Base-by-base conservation (phyloP, 2,329 filamentous ascomycete species). In the Elsinoe necatrix region DNA sequence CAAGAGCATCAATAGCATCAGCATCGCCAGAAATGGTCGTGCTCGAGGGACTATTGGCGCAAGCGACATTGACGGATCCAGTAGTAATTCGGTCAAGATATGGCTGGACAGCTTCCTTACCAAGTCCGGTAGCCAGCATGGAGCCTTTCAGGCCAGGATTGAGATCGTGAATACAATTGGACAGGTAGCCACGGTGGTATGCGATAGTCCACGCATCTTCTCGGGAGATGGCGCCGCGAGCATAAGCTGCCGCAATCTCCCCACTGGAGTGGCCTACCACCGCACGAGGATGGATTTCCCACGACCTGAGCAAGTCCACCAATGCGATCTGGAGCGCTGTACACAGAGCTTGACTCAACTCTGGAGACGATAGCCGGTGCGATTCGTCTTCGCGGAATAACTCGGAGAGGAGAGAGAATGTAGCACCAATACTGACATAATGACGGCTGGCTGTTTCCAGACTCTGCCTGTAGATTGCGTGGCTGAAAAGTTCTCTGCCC, bases 261-360 rank as follows among this genome's bases (percentile, higher is more conserved):
- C 68, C 68, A n/a, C 48, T 60, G 2, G 63, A 66, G 55, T 70
- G 68, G 3, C 68, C 68, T 25, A 65, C 58, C 0, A 65, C 63
- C 11, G 58, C 55, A 9, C 18, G 21, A 3, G 67, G 64, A 7
- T 8, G 3, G 9, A 69, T 56, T 6, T 54, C 57, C 60, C 61
- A 65, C 8, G 58, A 42, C 12, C 11, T 9, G 0, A 78, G 66
- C 0, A 73, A 61, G 12, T 76, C 68, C 0, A 76, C 66, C 0
- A 79, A 61, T 0, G 68, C 78, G 1, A 82, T 68, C 60, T 82
- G 80, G 0, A 83, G 41, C 0, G 79, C 78, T 0, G 79, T 81
- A 54, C 75, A 80, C 0, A 80, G 62, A 0, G 80, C 76, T 59
- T 82, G 79, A 0, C 75, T 72, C 20, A 79, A 61, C 14, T 63